These are phyloP conservation scores for Claviceps capensis DNA, from an alignment of 2,329 filamentous ascomycete genomes.

Conservation along the genomic window DNA sequence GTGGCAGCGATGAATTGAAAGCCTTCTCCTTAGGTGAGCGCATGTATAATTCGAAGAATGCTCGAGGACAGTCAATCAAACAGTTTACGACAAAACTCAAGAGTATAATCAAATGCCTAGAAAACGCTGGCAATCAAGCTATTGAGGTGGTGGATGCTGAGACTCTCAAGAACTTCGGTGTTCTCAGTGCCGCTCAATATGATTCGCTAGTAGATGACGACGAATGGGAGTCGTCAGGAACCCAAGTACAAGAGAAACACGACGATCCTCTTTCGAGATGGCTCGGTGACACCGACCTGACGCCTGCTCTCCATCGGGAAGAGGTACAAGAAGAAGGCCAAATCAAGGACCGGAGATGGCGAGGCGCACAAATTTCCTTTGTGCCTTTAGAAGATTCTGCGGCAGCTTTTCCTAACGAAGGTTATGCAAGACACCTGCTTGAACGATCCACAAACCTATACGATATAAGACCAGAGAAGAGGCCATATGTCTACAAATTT, in stretches of 20 bases:
- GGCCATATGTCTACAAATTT: constrained; percentile 1
- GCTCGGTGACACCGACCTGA: constrained; percentile 6
- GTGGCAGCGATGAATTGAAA: constrained; percentile 52
- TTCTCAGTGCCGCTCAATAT: constrained; percentile 51
- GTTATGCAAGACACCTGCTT: not conserved
- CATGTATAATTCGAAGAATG: constrained; percentile 16
- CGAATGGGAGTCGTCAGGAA: constrained; percentile 15
- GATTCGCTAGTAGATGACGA: constrained; percentile 44
- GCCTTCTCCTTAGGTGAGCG: constrained; percentile 41
- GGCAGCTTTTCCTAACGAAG: not conserved
- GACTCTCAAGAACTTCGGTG: constrained; percentile 35
- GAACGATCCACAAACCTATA: not conserved
- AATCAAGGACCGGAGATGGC: not conserved
- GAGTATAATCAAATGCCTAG: constrained; percentile 4
- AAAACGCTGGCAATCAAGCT: constrained; percentile 10
- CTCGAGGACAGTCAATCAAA: constrained; percentile 7
- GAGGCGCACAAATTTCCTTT: constrained; percentile 23
- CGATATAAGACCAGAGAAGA: constrained; percentile 2
- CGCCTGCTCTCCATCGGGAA: not conserved
- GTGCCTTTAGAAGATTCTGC: not conserved
- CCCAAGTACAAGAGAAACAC: not conserved
- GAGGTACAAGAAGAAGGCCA: not conserved
- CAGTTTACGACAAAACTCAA: constrained; percentile 4
- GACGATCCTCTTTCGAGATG: constrained; percentile 6
- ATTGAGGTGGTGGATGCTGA: constrained; percentile 35